Evolutionary conservation across 2,329 filamentous ascomycete species (phyloP).

Genomic region (Aspergillus neoniger): DNA sequence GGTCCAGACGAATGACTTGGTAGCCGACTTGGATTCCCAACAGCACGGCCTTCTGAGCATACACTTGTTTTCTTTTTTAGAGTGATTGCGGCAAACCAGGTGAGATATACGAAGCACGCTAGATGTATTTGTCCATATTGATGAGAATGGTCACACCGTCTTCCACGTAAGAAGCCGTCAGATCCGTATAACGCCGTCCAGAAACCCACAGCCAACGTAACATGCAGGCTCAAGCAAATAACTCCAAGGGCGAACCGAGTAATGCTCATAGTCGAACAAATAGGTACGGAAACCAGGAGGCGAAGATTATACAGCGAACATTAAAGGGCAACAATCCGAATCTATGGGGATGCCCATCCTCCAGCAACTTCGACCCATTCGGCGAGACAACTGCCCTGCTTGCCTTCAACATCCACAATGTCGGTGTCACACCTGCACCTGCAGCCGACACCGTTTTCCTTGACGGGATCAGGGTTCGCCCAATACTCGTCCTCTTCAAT

Average conservation of each 20-base stretch:
- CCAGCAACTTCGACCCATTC: constrained; percentile 98
- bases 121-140: constrained; percentile 41
- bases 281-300: constrained; percentile 31
- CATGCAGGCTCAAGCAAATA: constrained; percentile 36
- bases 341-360: constrained; percentile 73
- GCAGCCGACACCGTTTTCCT: constrained; percentile 96
- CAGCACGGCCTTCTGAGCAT: not conserved
- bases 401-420: constrained; percentile 95
- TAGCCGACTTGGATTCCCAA: not conserved
- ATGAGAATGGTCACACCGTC: constrained; percentile 38
- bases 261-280: constrained; percentile 37
- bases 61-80: constrained; percentile 10
- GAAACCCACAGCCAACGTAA: constrained; percentile 35
- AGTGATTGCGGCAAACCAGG: constrained; percentile 29
- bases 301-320: constrained; percentile 35
- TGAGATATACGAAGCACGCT: constrained; percentile 36
- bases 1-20: not conserved
- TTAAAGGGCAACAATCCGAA: constrained; percentile 17
- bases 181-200: constrained; percentile 43
- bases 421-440: constrained; percentile 96
- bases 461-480: constrained; percentile 80
- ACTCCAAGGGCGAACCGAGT: constrained; percentile 35
- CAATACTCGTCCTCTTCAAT: constrained; percentile 95
- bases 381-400: constrained; percentile 89
- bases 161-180: constrained; percentile 38